Conservation (phyloP, 306 rosid species). For the Vicia villosa region DNA sequence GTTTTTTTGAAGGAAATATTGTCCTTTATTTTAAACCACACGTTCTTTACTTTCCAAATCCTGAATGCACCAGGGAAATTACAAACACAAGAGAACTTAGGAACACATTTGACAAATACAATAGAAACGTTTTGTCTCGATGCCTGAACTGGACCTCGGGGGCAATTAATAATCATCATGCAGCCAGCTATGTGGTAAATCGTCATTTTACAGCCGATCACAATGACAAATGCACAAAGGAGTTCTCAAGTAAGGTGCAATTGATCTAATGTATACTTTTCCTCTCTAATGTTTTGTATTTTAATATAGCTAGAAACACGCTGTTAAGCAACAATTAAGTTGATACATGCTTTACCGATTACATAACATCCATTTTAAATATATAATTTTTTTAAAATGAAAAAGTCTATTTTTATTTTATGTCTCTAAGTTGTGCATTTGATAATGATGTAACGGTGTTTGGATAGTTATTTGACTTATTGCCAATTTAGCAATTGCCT, state of each 20-base stretch:
- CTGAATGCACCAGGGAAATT: slow-evolving; percentile 46
- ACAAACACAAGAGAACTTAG: slow-evolving; percentile 36
- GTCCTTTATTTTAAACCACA: background rate
- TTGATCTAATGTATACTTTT: slow-evolving; percentile 23
- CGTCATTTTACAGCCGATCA: slow-evolving; percentile 49
- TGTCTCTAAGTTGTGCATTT: slow-evolving; percentile 22
- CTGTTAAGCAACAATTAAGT: slow-evolving; percentile 18
- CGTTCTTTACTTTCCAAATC: slow-evolving; percentile 17
- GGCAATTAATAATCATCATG: slow-evolving; percentile 33
- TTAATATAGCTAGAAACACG: slow-evolving; percentile 23
- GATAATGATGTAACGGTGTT: background rate
- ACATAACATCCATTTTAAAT: slow-evolving; percentile 17
- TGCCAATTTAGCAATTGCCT: slow-evolving; percentile 22
- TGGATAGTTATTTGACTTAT: slow-evolving; percentile 13
- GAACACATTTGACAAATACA: slow-evolving; percentile 35
- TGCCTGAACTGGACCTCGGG: slow-evolving; percentile 29
- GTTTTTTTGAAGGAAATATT: slow-evolving; percentile 1
- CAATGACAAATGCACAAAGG: slow-evolving; percentile 35
- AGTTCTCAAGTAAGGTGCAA: slow-evolving; percentile 59
- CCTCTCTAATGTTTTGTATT: slow-evolving; percentile 17
- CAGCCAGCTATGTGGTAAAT: slow-evolving; percentile 37
- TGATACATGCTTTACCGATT: slow-evolving; percentile 3
- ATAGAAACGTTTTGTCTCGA: slow-evolving; percentile 27
- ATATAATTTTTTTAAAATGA: slow-evolving; percentile 22
- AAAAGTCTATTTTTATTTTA: slow-evolving; percentile 3